Conservation (phyloP, 129 eudicot species). For the Rutidosis leptorrhynchoides region DNA sequence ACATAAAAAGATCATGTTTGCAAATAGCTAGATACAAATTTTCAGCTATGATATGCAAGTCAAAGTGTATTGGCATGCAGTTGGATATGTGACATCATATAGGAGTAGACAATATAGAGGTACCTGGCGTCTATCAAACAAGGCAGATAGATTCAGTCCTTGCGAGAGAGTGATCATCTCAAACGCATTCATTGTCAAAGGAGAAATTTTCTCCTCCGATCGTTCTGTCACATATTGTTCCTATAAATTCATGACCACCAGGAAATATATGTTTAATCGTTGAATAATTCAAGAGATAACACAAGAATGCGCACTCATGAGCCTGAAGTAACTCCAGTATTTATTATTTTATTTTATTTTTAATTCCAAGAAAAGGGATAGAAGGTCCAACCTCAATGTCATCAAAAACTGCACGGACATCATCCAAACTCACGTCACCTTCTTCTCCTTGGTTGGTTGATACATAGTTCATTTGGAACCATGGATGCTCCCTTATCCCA, state of each 20-base stretch:
- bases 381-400: slow-evolving; percentile 70
- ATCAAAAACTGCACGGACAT: slow-evolving; percentile 86
- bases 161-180: slow-evolving; percentile 99
- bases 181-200: slow-evolving; percentile 95
- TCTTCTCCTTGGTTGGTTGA: slow-evolving; percentile 61
- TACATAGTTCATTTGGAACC: slow-evolving; percentile 71
- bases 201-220: slow-evolving; percentile 48
- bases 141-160: slow-evolving; percentile 84
- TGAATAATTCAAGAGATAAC: neutral
- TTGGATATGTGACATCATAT: slow-evolving; percentile 12
- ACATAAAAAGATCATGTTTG: neutral
- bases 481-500: slow-evolving; percentile 69
- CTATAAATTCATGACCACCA: slow-evolving; percentile 46
- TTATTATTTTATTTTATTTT: too few species aligned
- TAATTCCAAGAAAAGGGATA: neutral
- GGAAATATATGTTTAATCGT: slow-evolving; percentile 1
- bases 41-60: neutral
- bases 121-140: slow-evolving; percentile 98
- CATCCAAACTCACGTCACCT: slow-evolving; percentile 82
- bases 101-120: neutral
- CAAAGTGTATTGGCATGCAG: neutral
- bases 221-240: slow-evolving; percentile 72
- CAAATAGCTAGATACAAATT: neutral
- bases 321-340: slow-evolving; percentile 1
- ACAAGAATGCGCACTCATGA: slow-evolving; percentile 7